These are phyloP conservation scores for Spathaspora girioi DNA, from an alignment of 805 yeast genomes.

Conservation along the genomic window DNA sequence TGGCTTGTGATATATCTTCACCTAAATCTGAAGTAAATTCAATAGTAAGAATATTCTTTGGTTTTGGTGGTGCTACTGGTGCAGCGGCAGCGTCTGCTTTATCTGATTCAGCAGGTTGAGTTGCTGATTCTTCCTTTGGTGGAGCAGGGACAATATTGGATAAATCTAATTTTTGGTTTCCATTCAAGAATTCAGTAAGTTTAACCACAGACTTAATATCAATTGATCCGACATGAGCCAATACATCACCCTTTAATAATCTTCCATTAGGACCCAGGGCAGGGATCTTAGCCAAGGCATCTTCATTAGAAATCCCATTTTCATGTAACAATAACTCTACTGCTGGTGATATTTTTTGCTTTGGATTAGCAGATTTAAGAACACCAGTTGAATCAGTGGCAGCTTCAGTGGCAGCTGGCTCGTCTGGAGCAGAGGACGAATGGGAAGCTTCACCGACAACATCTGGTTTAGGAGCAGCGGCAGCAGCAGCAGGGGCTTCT, in stretches of 20 bases:
- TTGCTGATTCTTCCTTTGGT: slow-evolving; percentile 16
- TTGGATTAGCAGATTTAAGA: slow-evolving; percentile 52
- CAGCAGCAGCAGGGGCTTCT: slow-evolving; percentile 11
- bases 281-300: slow-evolving; percentile 66
- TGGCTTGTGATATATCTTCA: slow-evolving; percentile 20
- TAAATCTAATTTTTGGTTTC: slow-evolving; percentile 64
- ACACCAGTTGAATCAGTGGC: slow-evolving; percentile 9
- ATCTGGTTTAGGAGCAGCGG: slow-evolving; percentile 12
- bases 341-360: slow-evolving; percentile 73
- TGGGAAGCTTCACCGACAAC: slow-evolving; percentile 9
- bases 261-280: slow-evolving; percentile 92
- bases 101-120: slow-evolving; percentile 9
- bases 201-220: slow-evolving; percentile 48
- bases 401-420: slow-evolving; percentile 3
- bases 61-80: slow-evolving; percentile 21
- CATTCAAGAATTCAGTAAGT: slow-evolving; percentile 54
- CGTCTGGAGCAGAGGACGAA: slow-evolving; percentile 8
- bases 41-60: slow-evolving; percentile 22
- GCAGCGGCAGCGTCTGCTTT: slow-evolving; percentile 8
- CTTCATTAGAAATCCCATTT: slow-evolving; percentile 61
- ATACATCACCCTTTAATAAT: slow-evolving; percentile 84
- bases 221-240: slow-evolving; percentile 77
- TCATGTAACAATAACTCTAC: slow-evolving; percentile 63
- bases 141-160: slow-evolving; percentile 55
- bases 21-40: slow-evolving; percentile 24